Evolutionary conservation across 768 basidiomycete species (phyloP), one percentile per base, ranked within the genome.

Genomic region (Boletus sp.): DNA sequence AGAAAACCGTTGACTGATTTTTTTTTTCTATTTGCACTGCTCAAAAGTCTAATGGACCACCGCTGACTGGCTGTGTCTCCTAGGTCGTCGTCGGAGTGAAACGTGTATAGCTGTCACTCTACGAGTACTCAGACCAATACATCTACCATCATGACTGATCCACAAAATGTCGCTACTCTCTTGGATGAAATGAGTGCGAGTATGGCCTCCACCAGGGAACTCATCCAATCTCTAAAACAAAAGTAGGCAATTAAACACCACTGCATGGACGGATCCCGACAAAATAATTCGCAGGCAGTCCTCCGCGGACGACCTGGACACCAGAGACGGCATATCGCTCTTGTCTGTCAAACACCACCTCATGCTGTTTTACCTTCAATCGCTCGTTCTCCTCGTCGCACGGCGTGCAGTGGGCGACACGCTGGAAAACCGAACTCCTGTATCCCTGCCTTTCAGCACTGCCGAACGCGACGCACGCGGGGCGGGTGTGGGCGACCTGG

Each of bases 331-430:
- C 37, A 92, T 99, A 56, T 98, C 97, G 0, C 78, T 99, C 5
- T 77, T 99, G 23, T 89, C 91, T 11, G 73, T 94, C 47, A 95
- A 97, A 72, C 88, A 94, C 61, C 83, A 93, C 50, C 70, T 90
- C 21, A 78, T 97, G 55, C 72, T 98, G 4, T 87, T 87, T 2
- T 96, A 97, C 69, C 75, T 97, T 10, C 93, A 93, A 53, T 87
- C 91, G 14, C 77, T 97, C 37, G 78, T 84, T 32, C 80, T 96
- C 40, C 70, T 96, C 47, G 76, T 83, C 29, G 77, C 87, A n/a
- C 84, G 85, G 19, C 84, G 88, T 27, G 77, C 81, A 1, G 69
- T 85, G 7, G 91, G 90, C 0, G 81, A 89, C 61, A 76, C 84
- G 2, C 74, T 92, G 8, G 67, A 70, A 30, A 66, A 73, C 33